phyloP scores from a whole-genome alignment of 1,139 yeast species.

The Magnusiomyces tetraspermus region DNA sequence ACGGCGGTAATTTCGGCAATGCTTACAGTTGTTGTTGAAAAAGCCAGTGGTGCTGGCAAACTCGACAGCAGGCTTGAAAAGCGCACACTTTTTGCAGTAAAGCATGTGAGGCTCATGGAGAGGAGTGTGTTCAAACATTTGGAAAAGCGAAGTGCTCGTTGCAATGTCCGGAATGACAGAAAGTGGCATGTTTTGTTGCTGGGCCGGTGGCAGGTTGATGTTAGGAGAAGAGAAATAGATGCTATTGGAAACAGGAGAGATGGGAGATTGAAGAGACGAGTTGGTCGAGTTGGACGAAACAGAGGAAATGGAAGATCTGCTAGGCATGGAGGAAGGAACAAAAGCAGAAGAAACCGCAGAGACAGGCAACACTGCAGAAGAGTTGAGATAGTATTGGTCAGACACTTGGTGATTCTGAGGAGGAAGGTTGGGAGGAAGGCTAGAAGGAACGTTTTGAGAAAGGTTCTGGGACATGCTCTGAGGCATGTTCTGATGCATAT shows the following conservation, averaged over 20 bases:
- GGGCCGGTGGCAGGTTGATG: background rate
- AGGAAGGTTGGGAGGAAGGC: background rate
- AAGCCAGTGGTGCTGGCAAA: constrained; percentile 14
- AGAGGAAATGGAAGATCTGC: background rate
- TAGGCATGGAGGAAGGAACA: background rate
- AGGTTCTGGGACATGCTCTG: too few relatives aligned
- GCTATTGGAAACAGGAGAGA: background rate
- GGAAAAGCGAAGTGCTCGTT: constrained; percentile 9
- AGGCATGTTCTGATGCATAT: background rate
- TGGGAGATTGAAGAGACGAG: background rate
- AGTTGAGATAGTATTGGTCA: background rate
- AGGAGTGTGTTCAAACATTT: constrained; percentile 12
- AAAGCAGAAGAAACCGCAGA: background rate
- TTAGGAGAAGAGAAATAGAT: background rate
- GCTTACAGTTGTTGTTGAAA: constrained; percentile 13
- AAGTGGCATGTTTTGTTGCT: background rate
- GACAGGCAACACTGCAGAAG: background rate
- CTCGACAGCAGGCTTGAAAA: constrained; percentile 13
- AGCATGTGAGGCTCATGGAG: constrained; percentile 10
- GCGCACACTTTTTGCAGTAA: constrained; percentile 13
- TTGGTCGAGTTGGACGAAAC: background rate
- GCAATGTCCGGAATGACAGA: background rate
- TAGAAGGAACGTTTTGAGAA: background rate
- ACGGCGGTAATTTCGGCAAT: constrained; percentile 13
- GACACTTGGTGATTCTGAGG: background rate